phyloP scores from a whole-genome alignment of 441 rosid genomes.

The Gossypium aridum region DNA sequence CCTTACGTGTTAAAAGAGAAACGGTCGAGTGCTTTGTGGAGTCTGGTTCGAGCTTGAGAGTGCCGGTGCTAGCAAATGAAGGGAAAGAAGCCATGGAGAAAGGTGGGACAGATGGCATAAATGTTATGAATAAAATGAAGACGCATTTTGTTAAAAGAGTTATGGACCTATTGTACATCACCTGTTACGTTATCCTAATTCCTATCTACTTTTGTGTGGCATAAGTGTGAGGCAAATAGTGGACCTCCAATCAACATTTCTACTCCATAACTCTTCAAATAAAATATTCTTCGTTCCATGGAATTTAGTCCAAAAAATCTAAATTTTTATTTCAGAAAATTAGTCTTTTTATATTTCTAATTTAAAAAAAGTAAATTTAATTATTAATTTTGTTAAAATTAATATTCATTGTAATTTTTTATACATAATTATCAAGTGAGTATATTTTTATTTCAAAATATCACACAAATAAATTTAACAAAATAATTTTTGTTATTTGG shows the following conservation, averaged over 20 bases:
- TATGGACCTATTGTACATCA: background rate
- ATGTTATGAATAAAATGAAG: background rate
- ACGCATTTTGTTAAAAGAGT: background rate
- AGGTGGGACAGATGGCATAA: background rate
- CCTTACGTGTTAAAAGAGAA: constrained; percentile 28
- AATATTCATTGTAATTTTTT: too few relatives aligned
- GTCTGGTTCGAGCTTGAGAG: constrained; percentile 27
- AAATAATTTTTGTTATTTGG: too few relatives aligned
- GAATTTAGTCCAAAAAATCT: too few relatives aligned
- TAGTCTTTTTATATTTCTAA: too few relatives aligned
- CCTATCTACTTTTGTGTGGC: background rate
- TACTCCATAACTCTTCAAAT: too few relatives aligned
- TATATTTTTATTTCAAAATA: too few relatives aligned
- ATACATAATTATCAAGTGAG: too few relatives aligned
- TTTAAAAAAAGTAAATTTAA: too few relatives aligned
- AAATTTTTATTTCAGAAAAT: too few relatives aligned
- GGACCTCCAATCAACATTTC: background rate
- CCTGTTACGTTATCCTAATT: constrained; percentile 5
- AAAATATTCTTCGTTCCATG: too few relatives aligned
- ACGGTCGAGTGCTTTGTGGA: constrained; percentile 1
- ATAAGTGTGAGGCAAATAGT: background rate
- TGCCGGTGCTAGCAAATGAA: constrained; percentile 18
- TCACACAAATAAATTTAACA: too few relatives aligned
- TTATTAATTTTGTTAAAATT: too few relatives aligned
- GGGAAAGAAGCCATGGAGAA: constrained; percentile 36